phyloP scores from a whole-genome alignment of 1,284 basidiomycete genomes.

The Boletus albobrunnescens region DNA sequence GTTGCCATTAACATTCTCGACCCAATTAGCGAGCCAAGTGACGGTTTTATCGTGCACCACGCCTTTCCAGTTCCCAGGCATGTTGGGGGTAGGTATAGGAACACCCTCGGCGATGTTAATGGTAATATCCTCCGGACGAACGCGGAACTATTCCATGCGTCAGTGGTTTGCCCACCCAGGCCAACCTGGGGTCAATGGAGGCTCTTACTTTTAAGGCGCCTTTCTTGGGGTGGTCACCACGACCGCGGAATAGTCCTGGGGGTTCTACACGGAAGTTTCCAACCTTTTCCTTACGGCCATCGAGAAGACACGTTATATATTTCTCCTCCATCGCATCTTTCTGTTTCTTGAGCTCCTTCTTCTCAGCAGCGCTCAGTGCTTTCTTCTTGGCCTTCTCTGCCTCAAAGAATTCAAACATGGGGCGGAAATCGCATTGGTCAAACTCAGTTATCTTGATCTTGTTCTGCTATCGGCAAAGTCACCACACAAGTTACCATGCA shows the following conservation, averaged over 20 bases:
- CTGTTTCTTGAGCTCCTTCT: slow-evolving; percentile 83
- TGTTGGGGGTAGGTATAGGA: slow-evolving; percentile 78
- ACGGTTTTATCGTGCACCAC: slow-evolving; percentile 90
- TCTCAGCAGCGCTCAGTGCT: slow-evolving; percentile 77
- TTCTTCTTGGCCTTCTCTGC: slow-evolving; percentile 92
- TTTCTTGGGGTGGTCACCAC: slow-evolving; percentile 98
- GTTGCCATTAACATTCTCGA: slow-evolving; percentile 89
- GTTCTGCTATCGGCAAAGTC: slow-evolving; percentile 46
- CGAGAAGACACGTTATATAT: slow-evolving; percentile 83
- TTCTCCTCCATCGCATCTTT: slow-evolving; percentile 83
- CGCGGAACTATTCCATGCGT: slow-evolving; percentile 57
- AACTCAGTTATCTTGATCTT: slow-evolving; percentile 77
- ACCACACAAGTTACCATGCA: slow-evolving; percentile 3
- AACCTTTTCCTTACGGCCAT: slow-evolving; percentile 95
- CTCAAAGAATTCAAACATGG: slow-evolving; percentile 94
- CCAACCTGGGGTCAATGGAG: not conserved
- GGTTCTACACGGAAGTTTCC: slow-evolving; percentile 99
- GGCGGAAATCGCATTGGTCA: slow-evolving; percentile 87
- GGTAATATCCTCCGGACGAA: slow-evolving; percentile 90
- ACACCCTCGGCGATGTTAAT: slow-evolving; percentile 84
- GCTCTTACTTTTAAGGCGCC: slow-evolving; percentile 83
- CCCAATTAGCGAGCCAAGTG: slow-evolving; percentile 97
- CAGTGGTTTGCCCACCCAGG: slow-evolving; percentile 4
- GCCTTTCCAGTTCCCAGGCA: slow-evolving; percentile 83
- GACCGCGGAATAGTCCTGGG: slow-evolving; percentile 94